phyloP scores from a whole-genome alignment of 805 yeast genomes.

The Ogataea philodendri region DNA sequence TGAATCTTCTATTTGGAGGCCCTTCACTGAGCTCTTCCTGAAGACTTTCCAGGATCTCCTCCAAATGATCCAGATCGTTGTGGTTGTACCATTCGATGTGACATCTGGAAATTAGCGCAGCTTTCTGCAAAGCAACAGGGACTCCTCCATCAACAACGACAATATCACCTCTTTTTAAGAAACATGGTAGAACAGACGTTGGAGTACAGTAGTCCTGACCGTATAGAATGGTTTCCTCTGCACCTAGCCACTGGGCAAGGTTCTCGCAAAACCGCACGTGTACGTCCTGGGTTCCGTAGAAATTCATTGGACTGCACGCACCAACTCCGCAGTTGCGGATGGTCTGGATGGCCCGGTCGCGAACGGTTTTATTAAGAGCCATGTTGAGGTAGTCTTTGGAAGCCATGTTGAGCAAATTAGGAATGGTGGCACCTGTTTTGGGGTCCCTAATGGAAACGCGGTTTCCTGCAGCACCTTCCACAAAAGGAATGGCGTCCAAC shows the following conservation, averaged over 20 bases:
- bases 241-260: constrained; percentile 69
- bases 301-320: constrained; percentile 97
- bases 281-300: constrained; percentile 92
- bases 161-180: constrained; percentile 91
- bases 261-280: constrained; percentile 78
- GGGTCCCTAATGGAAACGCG: constrained; percentile 34
- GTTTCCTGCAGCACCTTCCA: constrained; percentile 52
- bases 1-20: constrained; percentile 85
- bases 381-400: constrained; percentile 71
- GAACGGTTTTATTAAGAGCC: constrained; percentile 46
- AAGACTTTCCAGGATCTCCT: constrained; percentile 59
- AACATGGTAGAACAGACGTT: constrained; percentile 87
- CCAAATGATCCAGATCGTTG: constrained; percentile 83
- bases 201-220: constrained; percentile 92
- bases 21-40: constrained; percentile 60
- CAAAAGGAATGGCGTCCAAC: constrained; percentile 58
- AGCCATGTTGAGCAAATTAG: constrained; percentile 60
- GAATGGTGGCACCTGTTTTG: constrained; percentile 22
- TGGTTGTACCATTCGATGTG: constrained; percentile 82
- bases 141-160: constrained; percentile 83
- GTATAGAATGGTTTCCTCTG: constrained; percentile 77
- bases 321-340: constrained; percentile 86
- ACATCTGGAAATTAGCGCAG: constrained; percentile 81
- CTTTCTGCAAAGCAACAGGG: constrained; percentile 79
- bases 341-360: constrained; percentile 51